These are phyloP conservation scores for Phytophthora hibernalis DNA, from an alignment of 352 stramenopile genomes.

Conservation along the genomic window DNA sequence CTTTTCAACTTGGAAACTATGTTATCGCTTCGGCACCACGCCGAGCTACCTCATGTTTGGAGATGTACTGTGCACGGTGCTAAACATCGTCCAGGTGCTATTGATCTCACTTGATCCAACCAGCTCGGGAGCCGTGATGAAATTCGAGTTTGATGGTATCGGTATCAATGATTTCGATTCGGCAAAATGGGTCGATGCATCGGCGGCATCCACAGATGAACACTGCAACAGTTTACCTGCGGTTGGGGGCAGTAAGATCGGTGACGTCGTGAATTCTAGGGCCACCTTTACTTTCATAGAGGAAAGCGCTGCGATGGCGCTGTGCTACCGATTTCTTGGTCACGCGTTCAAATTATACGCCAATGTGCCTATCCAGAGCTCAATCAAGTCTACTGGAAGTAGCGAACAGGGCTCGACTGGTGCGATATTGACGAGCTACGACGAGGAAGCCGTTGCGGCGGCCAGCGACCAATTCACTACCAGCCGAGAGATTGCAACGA, in stretches of 20 bases:
- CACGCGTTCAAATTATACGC: slow-evolving; percentile 64
- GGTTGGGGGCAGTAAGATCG: slow-evolving; percentile 46
- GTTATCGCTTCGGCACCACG: slow-evolving; percentile 71
- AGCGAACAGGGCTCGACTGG: slow-evolving; percentile 10
- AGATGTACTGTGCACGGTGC: slow-evolving; percentile 61
- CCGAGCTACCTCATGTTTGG: slow-evolving; percentile 64
- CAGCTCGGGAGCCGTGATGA: slow-evolving; percentile 50
- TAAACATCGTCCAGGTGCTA: slow-evolving; percentile 56
- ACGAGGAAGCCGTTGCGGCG: slow-evolving; percentile 39
- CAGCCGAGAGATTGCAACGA: slow-evolving; percentile 57
- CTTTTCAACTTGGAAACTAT: slow-evolving; percentile 72
- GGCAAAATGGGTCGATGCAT: slow-evolving; percentile 59
- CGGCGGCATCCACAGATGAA: slow-evolving; percentile 32
- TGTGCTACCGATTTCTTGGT: slow-evolving; percentile 71
- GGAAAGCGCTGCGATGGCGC: slow-evolving; percentile 42
- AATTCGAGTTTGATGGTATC: slow-evolving; percentile 64
- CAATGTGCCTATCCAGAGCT: slow-evolving; percentile 46
- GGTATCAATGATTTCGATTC: slow-evolving; percentile 69
- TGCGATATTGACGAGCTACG: slow-evolving; percentile 18
- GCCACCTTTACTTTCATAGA: slow-evolving; percentile 58
- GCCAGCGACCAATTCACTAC: slow-evolving; percentile 44
- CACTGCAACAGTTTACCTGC: slow-evolving; percentile 51
- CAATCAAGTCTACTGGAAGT: slow-evolving; percentile 25
- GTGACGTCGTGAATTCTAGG: slow-evolving; percentile 43
- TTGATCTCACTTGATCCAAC: slow-evolving; percentile 44